Percentiles rank a stretch among this genome's conserved stretches.
These are phyloP conservation scores for Phytophthora melonis DNA, from an alignment of 352 stramenopile species.

Conservation along the genomic window DNA sequence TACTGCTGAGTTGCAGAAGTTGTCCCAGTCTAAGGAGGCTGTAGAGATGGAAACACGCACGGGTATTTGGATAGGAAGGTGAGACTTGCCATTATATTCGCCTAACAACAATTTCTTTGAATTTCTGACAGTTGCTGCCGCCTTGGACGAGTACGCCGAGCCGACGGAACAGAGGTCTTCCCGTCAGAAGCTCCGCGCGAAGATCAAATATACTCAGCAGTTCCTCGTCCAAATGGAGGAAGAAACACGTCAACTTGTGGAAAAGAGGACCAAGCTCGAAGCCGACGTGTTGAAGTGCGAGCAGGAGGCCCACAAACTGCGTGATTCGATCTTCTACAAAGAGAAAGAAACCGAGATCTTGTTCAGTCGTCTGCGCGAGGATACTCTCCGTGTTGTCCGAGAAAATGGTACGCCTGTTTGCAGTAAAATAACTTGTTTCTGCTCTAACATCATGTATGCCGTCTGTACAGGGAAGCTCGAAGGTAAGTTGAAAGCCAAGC, in stretches of 20 bases:
- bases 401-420: slow-evolving; percentile 46
- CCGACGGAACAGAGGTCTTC: slow-evolving; percentile 34
- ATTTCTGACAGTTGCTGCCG: slow-evolving; percentile 18
- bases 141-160: slow-evolving; percentile 31
- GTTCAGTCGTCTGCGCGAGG: slow-evolving; percentile 41
- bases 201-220: slow-evolving; percentile 55
- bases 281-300: slow-evolving; percentile 33
- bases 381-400: slow-evolving; percentile 39
- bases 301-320: slow-evolving; percentile 38
- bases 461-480: slow-evolving; percentile 41
- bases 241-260: slow-evolving; percentile 40
- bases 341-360: slow-evolving; percentile 47
- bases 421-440: not conserved
- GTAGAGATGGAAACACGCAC: slow-evolving; percentile 28
- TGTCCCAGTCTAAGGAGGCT: slow-evolving; percentile 25
- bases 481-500: slow-evolving; percentile 54
- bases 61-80: slow-evolving; percentile 12
- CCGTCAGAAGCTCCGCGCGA: slow-evolving; percentile 55
- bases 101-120: not conserved
- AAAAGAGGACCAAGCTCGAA: slow-evolving; percentile 42
- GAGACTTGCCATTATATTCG: not conserved
- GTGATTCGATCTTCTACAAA: slow-evolving; percentile 42
- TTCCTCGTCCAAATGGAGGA: slow-evolving; percentile 47
- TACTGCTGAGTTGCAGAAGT: slow-evolving; percentile 27
- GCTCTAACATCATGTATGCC: not conserved